Base-by-base conservation (phyloP, 2,329 filamentous ascomycete species). In the Hypoxylon sp. region DNA sequence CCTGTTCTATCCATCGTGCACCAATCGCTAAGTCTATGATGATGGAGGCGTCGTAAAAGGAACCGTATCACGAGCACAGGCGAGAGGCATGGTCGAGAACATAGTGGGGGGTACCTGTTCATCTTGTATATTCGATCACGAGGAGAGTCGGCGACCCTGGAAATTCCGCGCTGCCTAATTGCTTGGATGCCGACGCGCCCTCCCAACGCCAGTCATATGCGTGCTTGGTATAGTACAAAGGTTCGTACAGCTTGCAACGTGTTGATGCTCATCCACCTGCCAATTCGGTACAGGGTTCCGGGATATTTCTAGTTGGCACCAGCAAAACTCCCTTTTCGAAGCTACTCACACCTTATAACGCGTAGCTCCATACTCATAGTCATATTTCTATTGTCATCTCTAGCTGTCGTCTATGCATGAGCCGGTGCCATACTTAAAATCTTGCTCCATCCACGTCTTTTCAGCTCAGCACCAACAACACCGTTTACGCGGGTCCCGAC, bases 401-500 rank as follows among this genome's bases (percentile, higher is more conserved):
- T n/a, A 14, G 6, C 5, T 8, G 13, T 35, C 46, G 31, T 61
- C 75, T 82, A 89, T 40, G 84, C 87, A 75, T 89, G 85, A 82
- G 87, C 86, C 22, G 96, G 95, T 61, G 96, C 96, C 87, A 99
- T 89, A 75, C 93, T 97, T 79, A 99, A 82, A 77, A 99, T 98
- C 89, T 98, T 99, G 77, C 94, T 97, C 96, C 96, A 99, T 84
- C 97, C 92, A 86, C 93, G 96, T 79, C 93, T 89, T 79, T 93
- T 90, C 81, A 99, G 82, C 85, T 99, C 96, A 31, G 90, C 88
- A 66, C 94, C 96, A 49, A 99, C 96, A 49, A 98, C 89, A 73
- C 95, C 94, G 82, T 94, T 97, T 85, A 98, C 89, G 79, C 96
- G 91, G 14, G 92, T 94, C 58, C 96, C 96, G 74, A 99, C 93